phyloP scores from a whole-genome alignment of 73 alveolate species.

The Stentor coeruleus region DNA sequence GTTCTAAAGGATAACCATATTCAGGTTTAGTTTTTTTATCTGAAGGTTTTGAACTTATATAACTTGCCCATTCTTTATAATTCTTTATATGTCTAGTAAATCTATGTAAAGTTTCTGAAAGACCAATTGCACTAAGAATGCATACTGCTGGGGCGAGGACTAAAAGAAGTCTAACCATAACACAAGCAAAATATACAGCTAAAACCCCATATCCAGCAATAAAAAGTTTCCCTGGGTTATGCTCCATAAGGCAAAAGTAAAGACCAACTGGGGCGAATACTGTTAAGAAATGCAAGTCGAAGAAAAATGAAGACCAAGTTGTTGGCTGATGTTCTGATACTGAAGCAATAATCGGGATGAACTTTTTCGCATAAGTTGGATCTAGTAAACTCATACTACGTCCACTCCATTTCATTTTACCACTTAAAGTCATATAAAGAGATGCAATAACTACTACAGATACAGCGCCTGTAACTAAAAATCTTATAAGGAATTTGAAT shows the following conservation, averaged over 20 bases:
- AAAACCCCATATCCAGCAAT: constrained; percentile 48
- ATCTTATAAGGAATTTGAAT: constrained; percentile 53
- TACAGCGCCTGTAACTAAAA: constrained; percentile 56
- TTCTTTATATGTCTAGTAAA: background rate
- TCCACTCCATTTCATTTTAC: constrained; percentile 78
- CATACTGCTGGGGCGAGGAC: constrained; percentile 71
- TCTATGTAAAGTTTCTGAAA: constrained; percentile 1
- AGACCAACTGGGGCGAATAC: constrained; percentile 84
- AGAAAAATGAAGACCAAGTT: constrained; percentile 87
- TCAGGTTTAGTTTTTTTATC: background rate
- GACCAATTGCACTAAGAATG: constrained; percentile 60
- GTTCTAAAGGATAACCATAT: constrained; percentile 2
- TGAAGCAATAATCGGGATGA: constrained; percentile 84
- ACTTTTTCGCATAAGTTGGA: constrained; percentile 88
- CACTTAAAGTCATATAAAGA: constrained; percentile 57
- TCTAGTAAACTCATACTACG: constrained; percentile 76
- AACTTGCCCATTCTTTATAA: background rate
- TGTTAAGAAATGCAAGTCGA: constrained; percentile 74
- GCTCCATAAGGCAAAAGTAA: constrained; percentile 74
- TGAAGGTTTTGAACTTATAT: background rate
- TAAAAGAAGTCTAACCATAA: constrained; percentile 65
- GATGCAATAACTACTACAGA: constrained; percentile 50
- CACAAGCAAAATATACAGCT: constrained; percentile 57
- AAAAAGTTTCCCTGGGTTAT: constrained; percentile 64
- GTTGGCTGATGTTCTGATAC: constrained; percentile 92